These are phyloP conservation scores for Calonectria henricotiae DNA, from an alignment of 2,329 filamentous ascomycete genomes.

Conservation along the genomic window DNA sequence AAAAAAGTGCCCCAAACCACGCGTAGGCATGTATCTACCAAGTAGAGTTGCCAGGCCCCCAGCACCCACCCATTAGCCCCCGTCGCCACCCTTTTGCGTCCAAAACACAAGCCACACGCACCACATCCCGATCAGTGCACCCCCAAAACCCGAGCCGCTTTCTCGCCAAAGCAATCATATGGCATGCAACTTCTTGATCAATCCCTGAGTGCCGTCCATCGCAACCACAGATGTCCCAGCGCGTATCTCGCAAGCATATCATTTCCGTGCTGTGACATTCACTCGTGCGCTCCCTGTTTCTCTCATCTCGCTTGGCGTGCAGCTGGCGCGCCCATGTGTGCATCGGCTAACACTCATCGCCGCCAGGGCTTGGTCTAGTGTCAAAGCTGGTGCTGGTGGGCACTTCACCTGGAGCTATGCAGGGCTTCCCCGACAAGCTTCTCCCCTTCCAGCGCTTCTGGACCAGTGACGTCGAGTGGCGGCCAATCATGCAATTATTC, in stretches of 20 bases:
- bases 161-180: constrained; percentile 17
- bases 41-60: constrained; percentile 13
- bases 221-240: not conserved
- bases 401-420: constrained; percentile 7
- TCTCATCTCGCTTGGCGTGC: constrained; percentile 18
- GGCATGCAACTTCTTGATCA: constrained; percentile 11
- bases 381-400: not conserved
- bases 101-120: constrained; percentile 16
- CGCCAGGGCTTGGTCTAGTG: constrained; percentile 14
- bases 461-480: constrained; percentile 21
- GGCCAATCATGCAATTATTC: constrained; percentile 19
- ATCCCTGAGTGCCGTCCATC: not conserved
- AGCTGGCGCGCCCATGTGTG: constrained; percentile 11
- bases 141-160: constrained; percentile 2
- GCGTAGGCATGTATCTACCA: constrained; percentile 1
- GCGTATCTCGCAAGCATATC: not conserved
- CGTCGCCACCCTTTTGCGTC: constrained; percentile 29
- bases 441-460: constrained; percentile 4
- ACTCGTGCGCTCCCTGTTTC: constrained; percentile 9
- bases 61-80: constrained; percentile 17
- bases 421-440: constrained; percentile 23
- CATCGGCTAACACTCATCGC: constrained; percentile 14
- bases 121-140: constrained; percentile 33
- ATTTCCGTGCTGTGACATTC: constrained; percentile 12
- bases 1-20: not conserved